Conservation (phyloP, 257 asterid genomes). For the Solanum pinnatisectum region DNA sequence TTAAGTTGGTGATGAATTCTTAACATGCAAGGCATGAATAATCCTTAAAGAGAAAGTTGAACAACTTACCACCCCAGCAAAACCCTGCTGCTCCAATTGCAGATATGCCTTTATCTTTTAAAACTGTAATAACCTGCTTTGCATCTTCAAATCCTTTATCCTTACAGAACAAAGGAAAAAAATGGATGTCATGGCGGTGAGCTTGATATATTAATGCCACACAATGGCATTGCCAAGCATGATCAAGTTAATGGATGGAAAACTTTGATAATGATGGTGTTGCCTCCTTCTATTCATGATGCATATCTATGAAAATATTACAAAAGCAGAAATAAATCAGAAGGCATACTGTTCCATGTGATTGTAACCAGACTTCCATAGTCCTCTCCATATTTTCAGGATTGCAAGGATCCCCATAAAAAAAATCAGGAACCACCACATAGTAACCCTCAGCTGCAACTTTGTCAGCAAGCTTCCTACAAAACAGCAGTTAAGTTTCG, state of each 20-base stretch:
- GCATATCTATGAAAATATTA: not conserved
- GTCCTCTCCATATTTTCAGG: slow-evolving; percentile 26
- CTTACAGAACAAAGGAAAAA: not conserved
- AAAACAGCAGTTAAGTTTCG: not conserved
- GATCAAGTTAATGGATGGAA: not conserved
- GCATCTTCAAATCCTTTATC: not conserved
- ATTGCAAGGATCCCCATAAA: slow-evolving; percentile 42
- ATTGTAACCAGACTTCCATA: slow-evolving; percentile 27
- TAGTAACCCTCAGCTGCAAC: slow-evolving; percentile 51
- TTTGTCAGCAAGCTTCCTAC: slow-evolving; percentile 65
- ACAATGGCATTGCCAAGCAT: no score
- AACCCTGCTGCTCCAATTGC: not conserved
- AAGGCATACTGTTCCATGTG: slow-evolving; percentile 38
- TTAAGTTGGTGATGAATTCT: no score
- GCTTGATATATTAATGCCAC: no score
- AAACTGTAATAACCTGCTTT: not conserved
- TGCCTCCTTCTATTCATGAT: not conserved
- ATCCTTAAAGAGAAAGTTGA: not conserved
- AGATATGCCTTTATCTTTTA: not conserved
- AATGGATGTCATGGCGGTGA: not conserved
- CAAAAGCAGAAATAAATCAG: not conserved
- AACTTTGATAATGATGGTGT: not conserved
- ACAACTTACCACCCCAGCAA: not conserved
- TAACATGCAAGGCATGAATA: not conserved
- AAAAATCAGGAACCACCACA: slow-evolving; percentile 63